Percentiles rank a stretch among this genome's conserved stretches.
Evolutionary conservation across 306 rosid species (phyloP).

Genomic region (Vicia sativa): DNA sequence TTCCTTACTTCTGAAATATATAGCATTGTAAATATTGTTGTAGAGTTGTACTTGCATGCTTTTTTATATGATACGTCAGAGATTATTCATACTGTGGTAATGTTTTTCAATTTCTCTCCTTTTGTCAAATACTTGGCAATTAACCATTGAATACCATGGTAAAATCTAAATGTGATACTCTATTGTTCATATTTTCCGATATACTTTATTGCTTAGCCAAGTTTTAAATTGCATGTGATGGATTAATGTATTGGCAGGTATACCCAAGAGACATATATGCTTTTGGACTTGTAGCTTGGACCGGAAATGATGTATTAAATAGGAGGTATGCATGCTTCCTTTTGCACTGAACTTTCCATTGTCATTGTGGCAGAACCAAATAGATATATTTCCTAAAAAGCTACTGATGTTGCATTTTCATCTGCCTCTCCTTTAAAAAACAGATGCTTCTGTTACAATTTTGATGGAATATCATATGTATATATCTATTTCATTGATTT

Average conservation of each 20-base stretch:
- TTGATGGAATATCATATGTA: background rate
- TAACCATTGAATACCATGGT: conserved; percentile 7
- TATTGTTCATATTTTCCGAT: background rate
- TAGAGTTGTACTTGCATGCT: background rate
- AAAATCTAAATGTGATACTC: background rate
- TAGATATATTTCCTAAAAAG: background rate
- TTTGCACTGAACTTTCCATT: conserved; percentile 9
- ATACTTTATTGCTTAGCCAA: conserved; percentile 25
- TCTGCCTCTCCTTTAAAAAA: background rate
- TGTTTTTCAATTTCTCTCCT: conserved; percentile 10
- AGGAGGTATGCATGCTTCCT: conserved; percentile 63
- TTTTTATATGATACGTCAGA: background rate
- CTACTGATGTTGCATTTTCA: background rate
- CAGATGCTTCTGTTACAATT: background rate
- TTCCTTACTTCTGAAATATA: background rate
- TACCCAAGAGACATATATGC: conserved; percentile 87
- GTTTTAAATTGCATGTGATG: conserved; percentile 19
- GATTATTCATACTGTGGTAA: background rate
- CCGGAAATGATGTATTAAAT: conserved; percentile 90
- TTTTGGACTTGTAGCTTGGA: conserved; percentile 85
- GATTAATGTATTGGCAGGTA: conserved; percentile 54
- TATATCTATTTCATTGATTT: conserved; percentile 6
- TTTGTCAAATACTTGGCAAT: background rate
- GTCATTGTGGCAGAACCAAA: background rate
- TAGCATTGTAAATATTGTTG: background rate